phyloP scores from a whole-genome alignment of 805 yeast species.

The Sungouiozyma intestinalis region DNA sequence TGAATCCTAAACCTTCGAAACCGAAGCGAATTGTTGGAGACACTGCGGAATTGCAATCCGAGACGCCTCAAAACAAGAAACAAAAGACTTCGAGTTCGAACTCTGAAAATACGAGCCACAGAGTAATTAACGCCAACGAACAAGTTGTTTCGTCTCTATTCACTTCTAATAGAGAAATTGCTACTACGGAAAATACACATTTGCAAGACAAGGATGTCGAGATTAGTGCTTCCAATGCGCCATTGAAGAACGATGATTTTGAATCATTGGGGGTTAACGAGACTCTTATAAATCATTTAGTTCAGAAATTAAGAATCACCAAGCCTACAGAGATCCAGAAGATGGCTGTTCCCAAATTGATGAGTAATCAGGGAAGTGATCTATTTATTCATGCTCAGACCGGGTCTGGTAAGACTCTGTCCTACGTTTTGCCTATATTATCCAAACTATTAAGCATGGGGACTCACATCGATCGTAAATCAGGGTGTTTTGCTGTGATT shows the following conservation, averaged over 20 bases:
- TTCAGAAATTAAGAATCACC: constrained; percentile 41
- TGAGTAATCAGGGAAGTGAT: constrained; percentile 39
- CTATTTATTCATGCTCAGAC: constrained; percentile 92
- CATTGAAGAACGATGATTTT: constrained; percentile 55
- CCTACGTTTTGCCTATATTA: constrained; percentile 77
- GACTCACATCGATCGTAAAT: constrained; percentile 39
- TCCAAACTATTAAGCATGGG: constrained; percentile 54
- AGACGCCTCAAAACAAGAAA: constrained; percentile 1
- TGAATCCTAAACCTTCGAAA: constrained; percentile 34
- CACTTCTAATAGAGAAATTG: constrained; percentile 52
- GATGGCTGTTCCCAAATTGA: constrained; percentile 57
- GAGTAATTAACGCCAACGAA: constrained; percentile 6
- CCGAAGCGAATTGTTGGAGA: constrained; percentile 4
- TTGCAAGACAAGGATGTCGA: constrained; percentile 30
- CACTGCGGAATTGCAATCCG: background rate
- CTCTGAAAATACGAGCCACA: constrained; percentile 6
- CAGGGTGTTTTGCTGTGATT: constrained; percentile 83
- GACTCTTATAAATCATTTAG: constrained; percentile 42
- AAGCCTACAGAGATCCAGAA: constrained; percentile 85
- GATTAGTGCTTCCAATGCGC: constrained; percentile 72
- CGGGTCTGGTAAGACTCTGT: constrained; percentile 93
- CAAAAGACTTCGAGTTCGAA: background rate
- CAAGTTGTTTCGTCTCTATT: constrained; percentile 82
- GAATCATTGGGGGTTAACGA: constrained; percentile 58
- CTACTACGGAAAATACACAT: constrained; percentile 27